Evolutionary conservation across 495 filamentous ascomycete species (phyloP).

Genomic region (Durotheca rogersii): DNA sequence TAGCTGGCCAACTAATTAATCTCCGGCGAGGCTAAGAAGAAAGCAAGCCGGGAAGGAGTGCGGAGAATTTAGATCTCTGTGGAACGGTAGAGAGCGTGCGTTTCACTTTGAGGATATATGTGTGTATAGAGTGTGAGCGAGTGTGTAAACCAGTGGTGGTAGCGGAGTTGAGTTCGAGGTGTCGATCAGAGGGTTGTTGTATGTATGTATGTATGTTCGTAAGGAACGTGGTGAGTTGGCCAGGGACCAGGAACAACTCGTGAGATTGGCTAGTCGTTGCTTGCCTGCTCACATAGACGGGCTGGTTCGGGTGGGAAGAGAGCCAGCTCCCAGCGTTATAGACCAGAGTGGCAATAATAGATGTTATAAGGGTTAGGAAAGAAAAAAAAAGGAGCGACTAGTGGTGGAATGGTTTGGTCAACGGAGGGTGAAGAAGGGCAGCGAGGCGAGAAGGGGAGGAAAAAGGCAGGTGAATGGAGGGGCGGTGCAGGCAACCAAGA

Average conservation of each 20-base stretch:
- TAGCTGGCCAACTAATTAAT: conserved; percentile 29
- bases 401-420: conserved; percentile 39
- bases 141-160: conserved; percentile 28
- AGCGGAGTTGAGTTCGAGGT: conserved; percentile 10
- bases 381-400: conserved; percentile 50
- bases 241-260: conserved; percentile 41
- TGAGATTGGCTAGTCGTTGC: conserved; percentile 36
- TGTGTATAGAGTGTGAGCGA: too few species aligned
- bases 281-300: conserved; percentile 40
- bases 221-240: conserved; percentile 50
- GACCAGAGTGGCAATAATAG: conserved; percentile 49
- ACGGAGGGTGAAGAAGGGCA: conserved; percentile 39
- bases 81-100: conserved; percentile 14
- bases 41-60: conserved; percentile 13
- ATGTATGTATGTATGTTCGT: too few species aligned
- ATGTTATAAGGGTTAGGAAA: conserved; percentile 27
- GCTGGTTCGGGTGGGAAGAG: conserved; percentile 45
- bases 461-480: conserved; percentile 38
- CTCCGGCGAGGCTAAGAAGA: conserved; percentile 15
- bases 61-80: conserved; percentile 18
- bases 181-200: too few species aligned
- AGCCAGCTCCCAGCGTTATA: conserved; percentile 56
- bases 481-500: conserved; percentile 47
- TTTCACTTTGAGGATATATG: conserved; percentile 7
- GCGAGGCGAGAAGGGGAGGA: conserved; percentile 37